A percentile compares a stretch with the other conserved stretches of the same genome.
Evolutionary conservation across 1,139 yeast genomes (phyloP).

Genomic region (Zygosaccharomyces pseudobailii): DNA sequence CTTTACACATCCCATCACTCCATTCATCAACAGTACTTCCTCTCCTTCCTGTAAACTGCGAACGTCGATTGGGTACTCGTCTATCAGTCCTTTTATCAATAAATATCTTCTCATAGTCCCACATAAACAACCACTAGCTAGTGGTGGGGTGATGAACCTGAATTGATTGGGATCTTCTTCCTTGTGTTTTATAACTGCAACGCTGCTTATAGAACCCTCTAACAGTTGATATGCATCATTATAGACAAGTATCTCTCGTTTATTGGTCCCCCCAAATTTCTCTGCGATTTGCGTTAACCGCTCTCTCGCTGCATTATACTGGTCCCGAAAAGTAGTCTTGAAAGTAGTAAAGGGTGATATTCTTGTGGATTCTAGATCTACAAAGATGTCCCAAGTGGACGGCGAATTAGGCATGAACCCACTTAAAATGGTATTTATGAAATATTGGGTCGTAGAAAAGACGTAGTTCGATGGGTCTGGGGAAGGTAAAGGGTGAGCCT

Average conservation of each 20-base stretch:
- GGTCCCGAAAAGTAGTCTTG: constrained; percentile 73
- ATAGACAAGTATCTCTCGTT: constrained; percentile 65
- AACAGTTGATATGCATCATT: constrained; percentile 58
- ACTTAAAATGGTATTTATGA: constrained; percentile 19
- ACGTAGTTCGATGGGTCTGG: constrained; percentile 43
- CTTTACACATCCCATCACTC: constrained; percentile 71
- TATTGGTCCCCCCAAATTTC: constrained; percentile 37
- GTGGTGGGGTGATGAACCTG: constrained; percentile 74
- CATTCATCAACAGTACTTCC: constrained; percentile 69
- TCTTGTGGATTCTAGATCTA: constrained; percentile 51
- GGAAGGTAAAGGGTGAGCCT: constrained; percentile 40
- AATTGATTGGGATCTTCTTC: constrained; percentile 33
- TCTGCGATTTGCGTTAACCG: constrained; percentile 35
- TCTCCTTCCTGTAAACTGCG: constrained; percentile 55
- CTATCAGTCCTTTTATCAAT: constrained; percentile 49
- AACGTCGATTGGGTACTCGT: constrained; percentile 48
- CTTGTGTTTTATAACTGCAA: constrained; percentile 53
- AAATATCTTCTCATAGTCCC: constrained; percentile 75
- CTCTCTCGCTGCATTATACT: constrained; percentile 58
- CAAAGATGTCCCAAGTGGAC: constrained; percentile 52
- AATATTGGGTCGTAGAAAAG: constrained; percentile 23
- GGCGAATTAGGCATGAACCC: constrained; percentile 29
- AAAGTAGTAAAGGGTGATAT: constrained; percentile 80
- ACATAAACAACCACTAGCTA: constrained; percentile 75
- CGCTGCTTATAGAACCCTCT: constrained; percentile 83